Base-by-base conservation (phyloP, 2,329 filamentous ascomycete species). In the Neospermospora avenae region DNA sequence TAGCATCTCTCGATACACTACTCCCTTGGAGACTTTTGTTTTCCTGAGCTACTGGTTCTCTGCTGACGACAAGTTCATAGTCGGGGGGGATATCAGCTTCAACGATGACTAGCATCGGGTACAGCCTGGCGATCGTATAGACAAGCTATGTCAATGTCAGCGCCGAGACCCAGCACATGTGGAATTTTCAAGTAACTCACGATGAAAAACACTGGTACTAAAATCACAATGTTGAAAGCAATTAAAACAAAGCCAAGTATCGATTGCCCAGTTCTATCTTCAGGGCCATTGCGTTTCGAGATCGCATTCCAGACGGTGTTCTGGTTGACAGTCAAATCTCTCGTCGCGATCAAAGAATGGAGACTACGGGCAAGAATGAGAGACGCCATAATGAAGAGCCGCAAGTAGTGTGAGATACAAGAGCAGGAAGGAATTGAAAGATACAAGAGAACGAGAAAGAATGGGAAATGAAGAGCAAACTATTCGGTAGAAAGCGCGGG, bases 1-100 rank as follows among this genome's bases (percentile, higher is more conserved):
- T 42, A 3, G 22, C 24, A 16, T 42, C 53, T 22, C 22, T 55
- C 14, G 39, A 45, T 20, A n/a, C 13, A 7, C 24, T 31, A 5
- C 18, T 39, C 22, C 16, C n/a, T 16, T 22, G 22, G 16, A 45
- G 16, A 6, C 34, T 45, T 34, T 18, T 24, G 16, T 22, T 25
- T 5, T 45, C 39, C 3, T 22, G 31, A 35, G 10, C 16, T 7
- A 28, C 16, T 4, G 18, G 13, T 25, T 55, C 39, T 16, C 22
- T 34, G 37, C 22, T n/a, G 22, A 16, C 25, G 25, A 55, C 53
- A 10, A 55, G 39, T 20, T 55, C 53, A 20, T 55, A 55, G 28
- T 55, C 53, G 5, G 53, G 53, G 45, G 53, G 53, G 14, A 22
- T 13, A 34, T 55, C 53, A 4, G 53, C 53, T 42, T 55, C 53